These are phyloP conservation scores for Pyrus betulifolia DNA, from an alignment of 306 rosid genomes.

Conservation along the genomic window DNA sequence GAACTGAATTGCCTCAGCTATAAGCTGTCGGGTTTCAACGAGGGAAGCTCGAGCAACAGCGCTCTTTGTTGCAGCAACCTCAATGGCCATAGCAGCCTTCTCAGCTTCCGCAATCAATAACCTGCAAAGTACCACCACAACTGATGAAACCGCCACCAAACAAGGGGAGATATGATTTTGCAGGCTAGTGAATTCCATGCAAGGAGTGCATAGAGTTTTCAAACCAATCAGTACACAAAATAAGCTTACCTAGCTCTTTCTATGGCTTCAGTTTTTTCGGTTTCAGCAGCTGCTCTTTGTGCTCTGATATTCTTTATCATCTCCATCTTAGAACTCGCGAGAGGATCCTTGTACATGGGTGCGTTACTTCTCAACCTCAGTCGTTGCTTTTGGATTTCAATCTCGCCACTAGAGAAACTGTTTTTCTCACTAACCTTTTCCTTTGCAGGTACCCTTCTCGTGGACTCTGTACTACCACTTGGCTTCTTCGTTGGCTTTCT, in stretches of 20 bases:
- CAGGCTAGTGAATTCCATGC: neutral
- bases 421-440: conserved; percentile 20
- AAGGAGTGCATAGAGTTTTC: neutral
- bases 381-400: conserved; percentile 18
- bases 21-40: conserved; percentile 74
- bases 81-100: conserved; percentile 88
- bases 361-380: conserved; percentile 32
- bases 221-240: neutral
- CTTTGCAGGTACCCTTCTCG: conserved; percentile 38
- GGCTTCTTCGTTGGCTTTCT: conserved; percentile 59
- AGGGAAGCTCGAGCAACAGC: conserved; percentile 78
- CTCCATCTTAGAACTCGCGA: conserved; percentile 77
- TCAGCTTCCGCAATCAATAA: conserved; percentile 90
- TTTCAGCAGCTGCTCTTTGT: conserved; percentile 61
- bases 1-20: conserved; percentile 82
- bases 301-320: conserved; percentile 86
- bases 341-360: conserved; percentile 80
- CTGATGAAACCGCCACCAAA: neutral
- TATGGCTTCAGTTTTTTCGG: conserved; percentile 57
- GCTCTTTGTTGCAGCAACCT: conserved; percentile 71
- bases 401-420: neutral
- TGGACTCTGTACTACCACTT: conserved; percentile 21
- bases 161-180: neutral
- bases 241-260: conserved; percentile 70
- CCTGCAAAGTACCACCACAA: conserved; percentile 34